Evolutionary conservation across 257 asterid genomes (phyloP).

Genomic region (Orobanche coerulescens): DNA sequence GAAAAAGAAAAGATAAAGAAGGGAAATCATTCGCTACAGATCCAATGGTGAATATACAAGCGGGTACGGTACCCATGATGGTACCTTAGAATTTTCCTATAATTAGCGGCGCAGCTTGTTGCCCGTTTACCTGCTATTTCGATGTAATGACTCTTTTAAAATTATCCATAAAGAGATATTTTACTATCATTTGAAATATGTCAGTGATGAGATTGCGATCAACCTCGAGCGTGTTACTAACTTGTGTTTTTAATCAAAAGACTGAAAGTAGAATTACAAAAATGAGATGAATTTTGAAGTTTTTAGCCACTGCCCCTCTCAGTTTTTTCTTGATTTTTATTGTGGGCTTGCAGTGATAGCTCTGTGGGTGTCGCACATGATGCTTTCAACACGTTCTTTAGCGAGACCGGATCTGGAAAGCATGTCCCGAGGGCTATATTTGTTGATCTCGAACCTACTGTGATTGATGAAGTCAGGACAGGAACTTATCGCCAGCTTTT

Average conservation of each 20-base stretch:
- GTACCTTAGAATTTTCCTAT: no score
- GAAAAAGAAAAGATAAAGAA: not conserved
- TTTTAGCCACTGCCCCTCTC: not conserved
- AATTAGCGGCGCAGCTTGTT: no score
- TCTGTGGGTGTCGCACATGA: constrained; percentile 63
- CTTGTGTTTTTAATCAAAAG: not conserved
- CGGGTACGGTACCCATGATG: no score
- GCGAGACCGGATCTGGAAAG: constrained; percentile 88
- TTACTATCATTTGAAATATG: no score
- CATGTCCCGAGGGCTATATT: constrained; percentile 89
- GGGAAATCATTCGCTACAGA: no score
- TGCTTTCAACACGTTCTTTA: constrained; percentile 87
- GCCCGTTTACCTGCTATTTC: no score
- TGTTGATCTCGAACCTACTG: constrained; percentile 90
- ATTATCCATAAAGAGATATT: no score
- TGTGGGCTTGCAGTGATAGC: constrained; percentile 55
- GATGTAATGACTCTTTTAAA: no score
- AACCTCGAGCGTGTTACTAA: not conserved
- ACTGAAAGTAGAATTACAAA: no score
- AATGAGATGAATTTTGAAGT: no score
- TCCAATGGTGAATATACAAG: no score
- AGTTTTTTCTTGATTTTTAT: not conserved
- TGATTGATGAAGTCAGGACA: constrained; percentile 73
- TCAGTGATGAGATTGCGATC: not conserved
- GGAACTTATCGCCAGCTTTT: constrained; percentile 89